These are phyloP conservation scores for Phytophthora melonis DNA, from an alignment of 352 stramenopile genomes.

Conservation along the genomic window DNA sequence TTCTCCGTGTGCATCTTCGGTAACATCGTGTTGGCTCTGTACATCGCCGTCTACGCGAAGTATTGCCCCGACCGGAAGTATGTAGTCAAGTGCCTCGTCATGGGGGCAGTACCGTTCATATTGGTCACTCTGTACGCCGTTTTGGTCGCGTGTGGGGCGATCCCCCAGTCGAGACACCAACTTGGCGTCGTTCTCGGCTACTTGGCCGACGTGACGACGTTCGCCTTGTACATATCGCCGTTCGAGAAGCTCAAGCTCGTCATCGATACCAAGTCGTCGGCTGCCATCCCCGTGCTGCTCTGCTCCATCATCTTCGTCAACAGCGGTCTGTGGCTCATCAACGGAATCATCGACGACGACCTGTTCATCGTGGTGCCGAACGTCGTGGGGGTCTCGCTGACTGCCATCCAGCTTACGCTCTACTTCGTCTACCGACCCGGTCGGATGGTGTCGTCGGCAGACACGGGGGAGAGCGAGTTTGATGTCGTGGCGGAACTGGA, in stretches of 20 bases:
- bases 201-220: conserved; percentile 27
- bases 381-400: conserved; percentile 43
- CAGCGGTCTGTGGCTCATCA: conserved; percentile 63
- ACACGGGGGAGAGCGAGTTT: conserved; percentile 18
- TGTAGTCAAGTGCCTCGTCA: conserved; percentile 14
- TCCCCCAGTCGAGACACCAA: conserved; percentile 34
- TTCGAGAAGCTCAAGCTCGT: conserved; percentile 43
- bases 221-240: conserved; percentile 40
- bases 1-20: conserved; percentile 40
- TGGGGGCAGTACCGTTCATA: conserved; percentile 10
- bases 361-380: conserved; percentile 58
- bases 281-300: conserved; percentile 66
- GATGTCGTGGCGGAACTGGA: conserved; percentile 15
- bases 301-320: conserved; percentile 54
- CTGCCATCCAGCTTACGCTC: conserved; percentile 50
- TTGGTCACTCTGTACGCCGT: conserved; percentile 32
- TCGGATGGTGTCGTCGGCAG: neutral
- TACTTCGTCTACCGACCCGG: conserved; percentile 52
- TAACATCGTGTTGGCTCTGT: conserved; percentile 26
- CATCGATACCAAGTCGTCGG: conserved; percentile 34
- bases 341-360: conserved; percentile 56
- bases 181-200: conserved; percentile 31
- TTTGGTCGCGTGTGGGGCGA: conserved; percentile 23
- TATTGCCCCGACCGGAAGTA: conserved; percentile 32
- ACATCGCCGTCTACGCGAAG: conserved; percentile 35